Evolutionary conservation across 441 rosid genomes (phyloP), one percentile per base, ranked within the genome.

Genomic region (Eruca vesicaria): DNA sequence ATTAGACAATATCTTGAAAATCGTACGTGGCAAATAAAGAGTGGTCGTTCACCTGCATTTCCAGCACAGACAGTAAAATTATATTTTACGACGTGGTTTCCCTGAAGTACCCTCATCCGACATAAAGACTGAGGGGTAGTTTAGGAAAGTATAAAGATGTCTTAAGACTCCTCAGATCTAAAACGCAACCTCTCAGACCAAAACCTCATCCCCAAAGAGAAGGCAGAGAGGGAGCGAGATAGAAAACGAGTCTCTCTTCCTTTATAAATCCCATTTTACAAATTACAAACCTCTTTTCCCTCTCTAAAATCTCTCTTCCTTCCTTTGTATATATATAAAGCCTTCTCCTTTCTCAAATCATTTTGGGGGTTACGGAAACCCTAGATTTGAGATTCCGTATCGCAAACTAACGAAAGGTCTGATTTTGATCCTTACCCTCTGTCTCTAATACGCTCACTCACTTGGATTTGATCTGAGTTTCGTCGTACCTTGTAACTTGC

Each of bases 201-300:
- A 67, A 50, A 72, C 68, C 77, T 66, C 73, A 61, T 72, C 52
- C 69, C 58, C 55, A 26, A 21, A 76, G 75, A 67, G 69, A 56
- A 50, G 8, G 12, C 35, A 68, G 66, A 60, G 59, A 62, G 41
- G 41, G 56, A 71, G 35, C 72, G 68, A 66, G 43, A 66, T 68
- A n/a, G 74, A 41, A 70, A 72, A 32, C 23, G 68, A 29, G 62
- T 19, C 57, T 62, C 52, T 53, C 53, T 18, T 18, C 64, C 56
- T 73, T 65, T 73, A 73, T 73, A 73, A 53, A 65, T 65, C 55
- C 64, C 55, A 29, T 9, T 65, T 73, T 73, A 73, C 77, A 65
- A 73, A 73, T 48, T 48, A 50, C 56, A 50, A 43, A 45, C 19
- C 53, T 41, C 64, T 57, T 4, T 73, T 73, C 77, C 71, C 77